phyloP scores from a whole-genome alignment of 2,329 filamentous ascomycete species.

The Epichloe sp. region DNA sequence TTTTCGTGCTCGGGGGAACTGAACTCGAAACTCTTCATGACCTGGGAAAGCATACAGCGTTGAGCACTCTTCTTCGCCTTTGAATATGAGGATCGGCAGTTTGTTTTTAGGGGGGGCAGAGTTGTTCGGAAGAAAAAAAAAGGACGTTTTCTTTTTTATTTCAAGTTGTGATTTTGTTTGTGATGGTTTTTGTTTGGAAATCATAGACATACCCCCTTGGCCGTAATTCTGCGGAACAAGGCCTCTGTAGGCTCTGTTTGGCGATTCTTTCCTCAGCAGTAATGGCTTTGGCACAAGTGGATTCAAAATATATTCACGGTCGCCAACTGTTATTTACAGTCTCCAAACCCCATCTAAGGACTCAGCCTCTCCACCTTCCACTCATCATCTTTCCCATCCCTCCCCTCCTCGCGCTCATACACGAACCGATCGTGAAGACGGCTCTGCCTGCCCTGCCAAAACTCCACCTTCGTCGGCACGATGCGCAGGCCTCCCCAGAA shows the following conservation, averaged over 20 bases:
- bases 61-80: too few species aligned
- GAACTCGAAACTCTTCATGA: too few species aligned
- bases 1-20: too few species aligned
- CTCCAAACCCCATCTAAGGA: constrained; percentile 31
- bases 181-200: neutral
- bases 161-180: too few species aligned
- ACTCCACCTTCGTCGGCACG: constrained; percentile 77
- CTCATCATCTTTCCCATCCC: constrained; percentile 17
- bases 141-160: neutral
- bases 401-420: constrained; percentile 50
- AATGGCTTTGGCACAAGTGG: too few species aligned
- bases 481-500: constrained; percentile 92
- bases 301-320: too few species aligned
- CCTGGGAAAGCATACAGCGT: too few species aligned
- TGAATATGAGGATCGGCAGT: too few species aligned
- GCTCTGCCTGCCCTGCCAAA: constrained; percentile 88
- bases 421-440: constrained; percentile 87
- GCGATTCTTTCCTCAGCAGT: too few species aligned
- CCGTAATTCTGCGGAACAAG: neutral
- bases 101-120: too few species aligned
- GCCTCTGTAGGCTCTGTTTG: neutral
- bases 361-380: constrained; percentile 66
- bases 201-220: neutral
- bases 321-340: neutral
- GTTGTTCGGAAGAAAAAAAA: neutral